Percentiles rank a stretch among this genome's conserved stretches.
Evolutionary conservation across 352 stramenopile species (phyloP).

Genomic region (Pythium apleroticum): DNA sequence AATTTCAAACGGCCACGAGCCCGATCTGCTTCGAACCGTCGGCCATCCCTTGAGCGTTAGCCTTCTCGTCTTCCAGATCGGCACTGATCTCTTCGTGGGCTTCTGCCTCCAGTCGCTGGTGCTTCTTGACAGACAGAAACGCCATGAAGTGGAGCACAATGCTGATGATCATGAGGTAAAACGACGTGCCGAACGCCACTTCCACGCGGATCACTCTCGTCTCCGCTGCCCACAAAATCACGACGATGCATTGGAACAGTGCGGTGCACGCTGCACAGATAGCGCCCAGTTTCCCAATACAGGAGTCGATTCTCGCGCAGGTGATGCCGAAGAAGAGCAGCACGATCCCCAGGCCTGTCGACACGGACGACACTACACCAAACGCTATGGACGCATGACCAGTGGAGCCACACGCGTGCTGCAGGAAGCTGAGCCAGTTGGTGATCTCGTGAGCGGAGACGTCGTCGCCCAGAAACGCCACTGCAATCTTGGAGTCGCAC

Average conservation of each 20-base stretch:
- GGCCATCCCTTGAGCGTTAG: background rate
- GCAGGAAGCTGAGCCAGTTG: conserved; percentile 44
- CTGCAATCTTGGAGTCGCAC: conserved; percentile 27
- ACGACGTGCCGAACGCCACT: conserved; percentile 43
- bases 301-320: conserved; percentile 47
- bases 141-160: conserved; percentile 30
- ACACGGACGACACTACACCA: conserved; percentile 29
- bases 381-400: conserved; percentile 35
- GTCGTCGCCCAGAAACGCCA: conserved; percentile 33
- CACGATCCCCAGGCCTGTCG: conserved; percentile 26
- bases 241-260: conserved; percentile 33
- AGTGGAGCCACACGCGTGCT: conserved; percentile 39
- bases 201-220: conserved; percentile 32
- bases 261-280: conserved; percentile 27
- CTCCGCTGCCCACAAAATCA: conserved; percentile 44
- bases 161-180: conserved; percentile 48
- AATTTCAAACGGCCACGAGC: conserved; percentile 8
- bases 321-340: conserved; percentile 43
- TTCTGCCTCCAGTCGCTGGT: conserved; percentile 41
- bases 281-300: conserved; percentile 34
- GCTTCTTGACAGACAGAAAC: conserved; percentile 36
- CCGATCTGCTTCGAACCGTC: background rate
- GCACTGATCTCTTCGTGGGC: conserved; percentile 30
- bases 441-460: conserved; percentile 1
- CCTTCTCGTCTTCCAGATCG: conserved; percentile 34